Percentiles rank a stretch among this genome's conserved stretches.
Conservation (phyloP, 805 yeast genomes). For the Candida anglica region DNA sequence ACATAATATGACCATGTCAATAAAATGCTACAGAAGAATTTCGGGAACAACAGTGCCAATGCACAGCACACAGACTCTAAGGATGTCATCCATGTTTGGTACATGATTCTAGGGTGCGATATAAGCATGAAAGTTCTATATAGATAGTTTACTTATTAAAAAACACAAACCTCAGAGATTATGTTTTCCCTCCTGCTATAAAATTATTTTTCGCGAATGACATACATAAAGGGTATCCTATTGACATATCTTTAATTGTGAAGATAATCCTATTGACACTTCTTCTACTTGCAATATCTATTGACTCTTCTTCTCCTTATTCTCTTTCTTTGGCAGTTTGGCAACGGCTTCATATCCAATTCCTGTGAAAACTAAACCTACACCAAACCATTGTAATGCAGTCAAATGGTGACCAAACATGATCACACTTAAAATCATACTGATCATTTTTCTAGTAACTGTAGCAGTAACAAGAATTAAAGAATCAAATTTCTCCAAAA, state of each 20-base stretch:
- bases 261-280: no score
- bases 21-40: conserved; percentile 37
- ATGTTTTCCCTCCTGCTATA: no score
- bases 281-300: no score
- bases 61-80: conserved; percentile 27
- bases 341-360: conserved; percentile 70
- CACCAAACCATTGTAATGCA: conserved; percentile 72
- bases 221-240: no score
- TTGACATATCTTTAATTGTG: no score
- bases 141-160: not conserved
- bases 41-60: conserved; percentile 44
- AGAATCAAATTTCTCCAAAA: conserved; percentile 82
- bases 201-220: no score
- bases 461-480: conserved; percentile 86
- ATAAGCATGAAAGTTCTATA: conserved; percentile 12
- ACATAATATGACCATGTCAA: conserved; percentile 49
- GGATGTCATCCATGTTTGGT: conserved; percentile 8
- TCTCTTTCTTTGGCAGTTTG: conserved; percentile 14
- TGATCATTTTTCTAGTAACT: conserved; percentile 92
- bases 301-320: conserved; percentile 3
- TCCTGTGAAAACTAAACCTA: conserved; percentile 77
- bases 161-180: no score
- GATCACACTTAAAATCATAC: conserved; percentile 86
- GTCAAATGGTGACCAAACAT: conserved; percentile 77
- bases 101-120: conserved; percentile 18